Percentiles rank a stretch among this genome's conserved stretches.
phyloP scores from a whole-genome alignment of 2,329 filamentous ascomycete species.

The Colletotrichum chrysophilum region DNA sequence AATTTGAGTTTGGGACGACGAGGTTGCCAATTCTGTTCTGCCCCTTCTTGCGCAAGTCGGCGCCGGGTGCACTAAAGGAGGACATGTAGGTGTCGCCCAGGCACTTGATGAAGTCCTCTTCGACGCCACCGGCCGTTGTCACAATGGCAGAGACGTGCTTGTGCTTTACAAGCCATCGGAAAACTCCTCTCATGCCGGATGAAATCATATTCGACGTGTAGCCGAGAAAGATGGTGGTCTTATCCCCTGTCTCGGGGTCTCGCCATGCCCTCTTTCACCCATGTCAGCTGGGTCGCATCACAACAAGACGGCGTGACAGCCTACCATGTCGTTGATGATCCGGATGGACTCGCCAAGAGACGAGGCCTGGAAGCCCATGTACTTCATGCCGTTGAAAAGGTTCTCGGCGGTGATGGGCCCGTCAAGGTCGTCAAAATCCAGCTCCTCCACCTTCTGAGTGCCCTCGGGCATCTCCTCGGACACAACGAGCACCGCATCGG shows the following conservation, averaged over 20 bases:
- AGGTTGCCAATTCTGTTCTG: constrained; percentile 97
- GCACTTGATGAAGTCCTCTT: constrained; percentile 99
- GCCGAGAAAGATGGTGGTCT: constrained; percentile 93
- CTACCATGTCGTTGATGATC: constrained; percentile 96
- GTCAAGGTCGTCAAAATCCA: constrained; percentile 88
- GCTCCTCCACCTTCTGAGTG: constrained; percentile 82
- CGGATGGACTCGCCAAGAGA: constrained; percentile 85
- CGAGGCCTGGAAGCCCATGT: constrained; percentile 78
- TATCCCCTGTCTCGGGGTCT: constrained; percentile 78
- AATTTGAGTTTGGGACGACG: constrained; percentile 94
- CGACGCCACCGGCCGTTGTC: constrained; percentile 92
- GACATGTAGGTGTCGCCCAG: constrained; percentile 93
- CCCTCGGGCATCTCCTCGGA: constrained; percentile 82
- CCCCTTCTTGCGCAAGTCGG: constrained; percentile 80
- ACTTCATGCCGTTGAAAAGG: constrained; percentile 78
- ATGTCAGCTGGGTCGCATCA: constrained; percentile 23
- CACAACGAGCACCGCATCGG: constrained; percentile 82
- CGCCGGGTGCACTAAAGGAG: constrained; percentile 79
- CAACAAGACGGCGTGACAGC: constrained; percentile 24
- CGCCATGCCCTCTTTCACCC: constrained; percentile 70
- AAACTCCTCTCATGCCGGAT: constrained; percentile 87
- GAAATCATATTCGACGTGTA: constrained; percentile 99
- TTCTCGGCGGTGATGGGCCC: constrained; percentile 84
- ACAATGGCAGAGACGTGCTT: constrained; percentile 92
- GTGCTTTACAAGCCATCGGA: constrained; percentile 93